Evolutionary conservation across 2,329 filamentous ascomycete genomes (phyloP), one percentile per base, ranked within the genome.

Genomic region (Orbilia brochopaga): DNA sequence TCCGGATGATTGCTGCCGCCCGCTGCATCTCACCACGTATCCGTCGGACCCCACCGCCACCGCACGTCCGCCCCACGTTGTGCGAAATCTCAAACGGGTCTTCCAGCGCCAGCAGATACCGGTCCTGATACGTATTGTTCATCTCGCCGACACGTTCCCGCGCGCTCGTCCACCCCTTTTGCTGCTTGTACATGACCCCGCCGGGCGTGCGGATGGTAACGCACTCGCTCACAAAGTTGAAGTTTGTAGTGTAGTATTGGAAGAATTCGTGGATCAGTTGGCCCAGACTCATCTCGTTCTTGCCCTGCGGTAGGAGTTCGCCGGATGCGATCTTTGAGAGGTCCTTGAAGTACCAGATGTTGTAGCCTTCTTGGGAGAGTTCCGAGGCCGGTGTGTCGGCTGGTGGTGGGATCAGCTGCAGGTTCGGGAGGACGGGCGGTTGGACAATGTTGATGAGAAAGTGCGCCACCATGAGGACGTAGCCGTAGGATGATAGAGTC

Each of bases 401-500:
- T 8, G 74, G 62, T n/a, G 74, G 62, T 67, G 80, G 81, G 75
- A 84, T 81, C 61, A 83, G 80, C 77, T 95, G 91, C 1, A 97
- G 83, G 77, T 97, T 96, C 0, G 90, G 91, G 66, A 91, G 87
- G 17, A 97, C 89, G 60, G 91, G 91, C 0, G 92, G 92, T 53
- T 86, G 83, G 0, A 85, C 89, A 58, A 96, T 79, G 75, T 96
- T 96, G 77, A 94, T 87, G 27, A 96, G 85, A 77, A 93, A 96
- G 79, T 97, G 92, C 15, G 96, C 82, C 2, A 95, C 87, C 92
- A 97, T 96, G 42, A 96, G 81, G 3, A 94, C 91, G 79, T 93
- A 97, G 55, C 92, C 92, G 77, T 96, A 96, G 75, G 75, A 76
- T 42, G 90, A 92, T 17, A 97, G 82, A 0, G 91, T 95, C 46